Evolutionary conservation across 495 filamentous ascomycete species (phyloP).

Genomic region (Lasiosphaeria hispida): DNA sequence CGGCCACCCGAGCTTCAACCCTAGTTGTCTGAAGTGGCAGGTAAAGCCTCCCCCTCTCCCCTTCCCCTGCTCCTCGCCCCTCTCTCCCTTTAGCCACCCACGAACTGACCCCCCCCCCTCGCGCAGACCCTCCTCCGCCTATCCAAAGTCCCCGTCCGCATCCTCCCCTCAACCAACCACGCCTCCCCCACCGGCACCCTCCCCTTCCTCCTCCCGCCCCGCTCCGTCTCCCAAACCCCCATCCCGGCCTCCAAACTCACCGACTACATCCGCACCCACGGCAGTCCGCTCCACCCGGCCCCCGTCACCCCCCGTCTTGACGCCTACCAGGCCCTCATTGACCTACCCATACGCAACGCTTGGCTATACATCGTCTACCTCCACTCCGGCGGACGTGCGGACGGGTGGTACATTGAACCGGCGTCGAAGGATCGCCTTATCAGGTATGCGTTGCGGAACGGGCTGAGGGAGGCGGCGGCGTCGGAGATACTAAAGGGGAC

Average conservation of each 20-base stretch:
- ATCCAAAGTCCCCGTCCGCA: conserved; percentile 61
- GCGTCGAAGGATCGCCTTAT: conserved; percentile 61
- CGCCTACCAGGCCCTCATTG: conserved; percentile 79
- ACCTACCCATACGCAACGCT: conserved; percentile 76
- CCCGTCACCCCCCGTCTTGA: conserved; percentile 45
- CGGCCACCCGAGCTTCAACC: conserved; percentile 81
- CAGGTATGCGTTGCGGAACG: conserved; percentile 56
- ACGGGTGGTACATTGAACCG: conserved; percentile 65
- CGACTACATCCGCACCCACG: conserved; percentile 58
- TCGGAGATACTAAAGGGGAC: conserved; percentile 62
- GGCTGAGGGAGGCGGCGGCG: conserved; percentile 68
- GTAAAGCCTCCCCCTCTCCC: conserved; percentile 44
- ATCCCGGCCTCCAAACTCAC: conserved; percentile 53
- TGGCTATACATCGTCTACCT: conserved; percentile 87
- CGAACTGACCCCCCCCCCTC: conserved; percentile 1
- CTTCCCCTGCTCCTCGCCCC: background rate
- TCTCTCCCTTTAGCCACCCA: background rate
- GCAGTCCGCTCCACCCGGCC: conserved; percentile 6
- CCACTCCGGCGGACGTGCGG: conserved; percentile 37
- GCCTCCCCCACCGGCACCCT: conserved; percentile 84
- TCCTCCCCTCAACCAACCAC: conserved; percentile 83
- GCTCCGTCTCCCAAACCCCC: conserved; percentile 25
- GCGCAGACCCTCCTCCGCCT: conserved; percentile 81
- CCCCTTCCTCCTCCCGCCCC: conserved; percentile 75
- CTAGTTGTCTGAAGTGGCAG: conserved; percentile 95